These are phyloP conservation scores for Parachaetomium inaequale DNA, from an alignment of 495 filamentous ascomycete species.

Conservation along the genomic window DNA sequence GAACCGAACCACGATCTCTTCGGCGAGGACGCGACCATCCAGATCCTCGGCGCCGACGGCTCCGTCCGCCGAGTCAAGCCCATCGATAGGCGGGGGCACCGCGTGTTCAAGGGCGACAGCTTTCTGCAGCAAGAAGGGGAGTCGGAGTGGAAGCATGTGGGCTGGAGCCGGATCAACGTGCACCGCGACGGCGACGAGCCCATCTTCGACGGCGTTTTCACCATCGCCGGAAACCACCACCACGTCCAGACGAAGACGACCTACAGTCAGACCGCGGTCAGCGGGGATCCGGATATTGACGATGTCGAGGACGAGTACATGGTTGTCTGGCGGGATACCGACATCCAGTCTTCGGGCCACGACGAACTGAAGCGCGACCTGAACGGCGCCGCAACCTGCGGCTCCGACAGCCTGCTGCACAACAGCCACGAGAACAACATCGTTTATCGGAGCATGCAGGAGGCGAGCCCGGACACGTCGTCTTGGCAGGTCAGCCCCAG, in stretches of 20 bases:
- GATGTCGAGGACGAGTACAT: slow-evolving; percentile 68
- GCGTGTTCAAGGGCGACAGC: slow-evolving; percentile 77
- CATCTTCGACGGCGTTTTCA: slow-evolving; percentile 89
- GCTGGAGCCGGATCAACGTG: slow-evolving; percentile 81
- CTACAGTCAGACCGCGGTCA: slow-evolving; percentile 70
- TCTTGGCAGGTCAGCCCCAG: slow-evolving; percentile 32
- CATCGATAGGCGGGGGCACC: slow-evolving; percentile 67
- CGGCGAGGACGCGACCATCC: slow-evolving; percentile 66
- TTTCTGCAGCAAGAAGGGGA: slow-evolving; percentile 61
- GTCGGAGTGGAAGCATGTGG: slow-evolving; percentile 70
- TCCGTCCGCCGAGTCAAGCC: slow-evolving; percentile 55
- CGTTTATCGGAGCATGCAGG: slow-evolving; percentile 48
- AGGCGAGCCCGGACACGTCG: slow-evolving; percentile 25
- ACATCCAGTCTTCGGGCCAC: slow-evolving; percentile 51
- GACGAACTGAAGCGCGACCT: slow-evolving; percentile 38
- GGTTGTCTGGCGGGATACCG: slow-evolving; percentile 88
- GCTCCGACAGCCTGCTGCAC: slow-evolving; percentile 64
- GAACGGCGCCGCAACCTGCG: slow-evolving; percentile 47
- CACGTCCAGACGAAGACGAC: slow-evolving; percentile 76
- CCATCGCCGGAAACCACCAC: slow-evolving; percentile 73
- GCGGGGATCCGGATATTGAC: slow-evolving; percentile 67
- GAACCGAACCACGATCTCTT: slow-evolving; percentile 93
- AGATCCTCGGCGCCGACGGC: slow-evolving; percentile 69
- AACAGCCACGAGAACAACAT: slow-evolving; percentile 66
- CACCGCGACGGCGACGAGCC: slow-evolving; percentile 71